Percentiles rank a stretch among this genome's conserved stretches.
phyloP scores from a whole-genome alignment of 257 asterid genomes.

The Solanum habrochaites region DNA sequence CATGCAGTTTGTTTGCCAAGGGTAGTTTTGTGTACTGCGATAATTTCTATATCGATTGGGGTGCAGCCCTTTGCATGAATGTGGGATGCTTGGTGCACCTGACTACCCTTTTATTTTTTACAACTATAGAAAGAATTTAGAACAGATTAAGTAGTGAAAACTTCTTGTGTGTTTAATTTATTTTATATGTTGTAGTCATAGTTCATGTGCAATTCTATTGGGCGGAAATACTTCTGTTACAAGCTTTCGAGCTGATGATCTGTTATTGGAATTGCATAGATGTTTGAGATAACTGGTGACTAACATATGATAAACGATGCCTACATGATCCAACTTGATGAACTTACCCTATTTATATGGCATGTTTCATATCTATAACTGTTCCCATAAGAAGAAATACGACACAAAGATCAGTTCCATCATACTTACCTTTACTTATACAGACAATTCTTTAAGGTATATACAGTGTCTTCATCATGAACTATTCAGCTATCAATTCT shows the following conservation, averaged over 20 bases:
- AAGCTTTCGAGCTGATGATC: background rate
- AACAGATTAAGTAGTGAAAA: background rate
- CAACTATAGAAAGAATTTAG: background rate
- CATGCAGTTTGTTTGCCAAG: background rate
- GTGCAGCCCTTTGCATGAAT: background rate
- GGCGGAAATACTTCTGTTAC: background rate
- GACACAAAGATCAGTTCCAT: background rate
- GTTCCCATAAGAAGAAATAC: background rate
- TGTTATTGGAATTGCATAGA: background rate
- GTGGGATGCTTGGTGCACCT: background rate
- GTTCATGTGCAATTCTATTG: background rate
- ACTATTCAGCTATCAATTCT: slow-evolving; percentile 12
- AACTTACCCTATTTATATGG: background rate
- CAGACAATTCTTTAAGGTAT: background rate
- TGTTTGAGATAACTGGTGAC: background rate
- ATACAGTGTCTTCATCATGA: background rate
- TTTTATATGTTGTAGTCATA: background rate
- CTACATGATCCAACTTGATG: background rate
- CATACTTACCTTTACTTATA: background rate
- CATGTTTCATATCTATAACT: background rate
- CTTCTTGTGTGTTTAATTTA: too few relatives aligned
- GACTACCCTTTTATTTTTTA: background rate
- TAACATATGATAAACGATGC: background rate
- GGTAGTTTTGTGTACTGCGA: background rate
- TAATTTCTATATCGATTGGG: background rate